Percentiles rank a stretch among this genome's conserved stretches.
phyloP scores from a whole-genome alignment of 257 asterid species.

The Solanum chilense region DNA sequence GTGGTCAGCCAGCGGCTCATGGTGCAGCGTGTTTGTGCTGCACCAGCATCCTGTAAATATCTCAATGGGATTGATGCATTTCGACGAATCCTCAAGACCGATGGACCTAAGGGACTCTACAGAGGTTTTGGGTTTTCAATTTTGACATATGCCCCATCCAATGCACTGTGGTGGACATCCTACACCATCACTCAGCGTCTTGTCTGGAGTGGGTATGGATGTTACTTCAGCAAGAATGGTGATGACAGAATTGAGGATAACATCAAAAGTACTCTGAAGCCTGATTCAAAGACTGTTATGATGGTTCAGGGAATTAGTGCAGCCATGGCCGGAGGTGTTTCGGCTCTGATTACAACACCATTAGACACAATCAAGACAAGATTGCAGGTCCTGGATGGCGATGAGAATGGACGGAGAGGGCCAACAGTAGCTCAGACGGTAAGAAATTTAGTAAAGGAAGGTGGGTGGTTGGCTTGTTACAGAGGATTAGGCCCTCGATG shows the following conservation, averaged over 20 bases:
- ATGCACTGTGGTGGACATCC: conserved; percentile 81
- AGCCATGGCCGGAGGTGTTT: conserved; percentile 63
- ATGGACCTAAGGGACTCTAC: conserved; percentile 63
- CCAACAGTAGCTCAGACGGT: conserved; percentile 49
- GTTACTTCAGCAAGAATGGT: conserved; percentile 24
- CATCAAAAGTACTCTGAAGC: conserved; percentile 10
- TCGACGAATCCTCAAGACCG: conserved; percentile 39
- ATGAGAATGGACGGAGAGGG: conserved; percentile 55
- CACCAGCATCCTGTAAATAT: conserved; percentile 21
- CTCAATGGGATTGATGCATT: conserved; percentile 56
- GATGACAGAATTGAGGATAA: conserved; percentile 14
- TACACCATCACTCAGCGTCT: conserved; percentile 55
- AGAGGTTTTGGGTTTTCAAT: conserved; percentile 80
- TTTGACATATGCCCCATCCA: conserved; percentile 63
- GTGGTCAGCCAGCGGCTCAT: conserved; percentile 78
- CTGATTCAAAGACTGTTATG: conserved; percentile 45
- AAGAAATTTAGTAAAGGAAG: conserved; percentile 60
- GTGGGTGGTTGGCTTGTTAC: conserved; percentile 77
- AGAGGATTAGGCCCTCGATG: conserved; percentile 84
- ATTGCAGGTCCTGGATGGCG: conserved; percentile 58
- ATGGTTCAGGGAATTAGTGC: conserved; percentile 68
- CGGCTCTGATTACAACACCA: conserved; percentile 71
- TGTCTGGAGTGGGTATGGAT: conserved; percentile 55
- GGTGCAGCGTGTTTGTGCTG: conserved; percentile 37
- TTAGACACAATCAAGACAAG: conserved; percentile 78